These are phyloP conservation scores for Cardamine chenopodiifolia DNA, from an alignment of 345 rosid species.

Conservation along the genomic window DNA sequence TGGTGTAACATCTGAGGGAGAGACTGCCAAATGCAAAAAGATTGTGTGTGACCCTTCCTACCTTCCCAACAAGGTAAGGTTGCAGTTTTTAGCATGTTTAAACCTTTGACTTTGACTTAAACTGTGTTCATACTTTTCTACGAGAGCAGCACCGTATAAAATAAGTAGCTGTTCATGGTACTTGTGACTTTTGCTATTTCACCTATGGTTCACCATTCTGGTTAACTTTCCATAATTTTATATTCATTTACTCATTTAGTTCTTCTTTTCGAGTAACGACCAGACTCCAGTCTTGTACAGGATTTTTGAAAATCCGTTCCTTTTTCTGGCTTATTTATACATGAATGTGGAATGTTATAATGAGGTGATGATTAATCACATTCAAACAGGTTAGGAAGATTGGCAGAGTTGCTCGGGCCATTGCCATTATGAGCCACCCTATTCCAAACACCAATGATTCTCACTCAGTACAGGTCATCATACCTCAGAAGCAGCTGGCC, in stretches of 20 bases:
- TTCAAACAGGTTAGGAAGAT: constrained; percentile 76
- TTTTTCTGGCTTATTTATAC: not conserved
- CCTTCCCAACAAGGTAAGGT: constrained; percentile 68
- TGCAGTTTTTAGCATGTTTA: constrained; percentile 8
- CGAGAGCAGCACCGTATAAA: not conserved
- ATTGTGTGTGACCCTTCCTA: constrained; percentile 88
- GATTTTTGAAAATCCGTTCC: not conserved
- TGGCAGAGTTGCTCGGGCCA: constrained; percentile 92
- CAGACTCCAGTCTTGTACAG: constrained; percentile 3
- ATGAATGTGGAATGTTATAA: not conserved
- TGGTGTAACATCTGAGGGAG: constrained; percentile 89
- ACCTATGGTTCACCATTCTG: not conserved
- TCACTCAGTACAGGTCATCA: constrained; percentile 89
- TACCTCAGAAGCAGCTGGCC: constrained; percentile 92
- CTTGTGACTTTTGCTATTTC: not conserved
- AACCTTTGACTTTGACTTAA: not conserved
- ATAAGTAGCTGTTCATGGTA: not conserved
- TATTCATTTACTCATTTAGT: not conserved
- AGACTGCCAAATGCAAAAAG: constrained; percentile 96
- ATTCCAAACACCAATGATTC: constrained; percentile 80
- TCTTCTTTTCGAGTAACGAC: not conserved
- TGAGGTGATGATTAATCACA: constrained; percentile 21
- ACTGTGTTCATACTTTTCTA: not conserved
- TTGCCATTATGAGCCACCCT: constrained; percentile 95
- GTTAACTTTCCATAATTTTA: not conserved